phyloP scores from a whole-genome alignment of 345 rosid genomes.

The Anastatica hierochuntica region DNA sequence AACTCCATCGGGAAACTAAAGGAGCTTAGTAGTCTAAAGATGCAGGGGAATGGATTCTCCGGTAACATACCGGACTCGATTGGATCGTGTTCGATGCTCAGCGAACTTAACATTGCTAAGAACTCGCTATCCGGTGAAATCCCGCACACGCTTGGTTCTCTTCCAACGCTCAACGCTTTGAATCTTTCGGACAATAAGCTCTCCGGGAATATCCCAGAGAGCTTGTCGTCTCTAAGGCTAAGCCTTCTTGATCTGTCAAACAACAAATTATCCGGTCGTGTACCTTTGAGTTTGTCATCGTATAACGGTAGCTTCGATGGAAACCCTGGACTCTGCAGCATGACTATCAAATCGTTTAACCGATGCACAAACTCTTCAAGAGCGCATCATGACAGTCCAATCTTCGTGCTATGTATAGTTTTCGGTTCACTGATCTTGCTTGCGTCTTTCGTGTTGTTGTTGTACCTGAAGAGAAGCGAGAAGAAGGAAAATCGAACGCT shows the following conservation, averaged over 20 bases:
- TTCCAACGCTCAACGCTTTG: slow-evolving; percentile 60
- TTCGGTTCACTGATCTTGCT: slow-evolving; percentile 40
- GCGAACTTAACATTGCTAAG: slow-evolving; percentile 51
- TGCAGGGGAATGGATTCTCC: slow-evolving; percentile 52
- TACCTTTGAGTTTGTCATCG: slow-evolving; percentile 65
- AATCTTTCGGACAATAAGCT: slow-evolving; percentile 61
- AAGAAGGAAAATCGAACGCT: slow-evolving; percentile 41
- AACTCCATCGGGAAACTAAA: slow-evolving; percentile 43
- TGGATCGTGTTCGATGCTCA: slow-evolving; percentile 53
- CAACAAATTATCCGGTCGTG: slow-evolving; percentile 52
- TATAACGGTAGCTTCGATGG: slow-evolving; percentile 67
- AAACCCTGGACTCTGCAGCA: slow-evolving; percentile 66
- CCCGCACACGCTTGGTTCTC: slow-evolving; percentile 53
- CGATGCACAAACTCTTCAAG: slow-evolving; percentile 39
- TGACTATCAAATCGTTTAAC: slow-evolving; percentile 39
- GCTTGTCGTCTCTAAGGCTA: slow-evolving; percentile 54
- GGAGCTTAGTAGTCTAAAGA: slow-evolving; percentile 38
- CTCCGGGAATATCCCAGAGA: slow-evolving; percentile 55
- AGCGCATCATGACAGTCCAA: slow-evolving; percentile 32
- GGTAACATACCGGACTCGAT: slow-evolving; percentile 55
- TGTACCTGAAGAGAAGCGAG: slow-evolving; percentile 44
- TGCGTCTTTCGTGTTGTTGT: slow-evolving; percentile 38
- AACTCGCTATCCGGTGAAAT: slow-evolving; percentile 61
- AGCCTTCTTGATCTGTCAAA: slow-evolving; percentile 77
- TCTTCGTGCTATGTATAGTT: slow-evolving; percentile 43